Evolutionary conservation across 1,139 yeast genomes (phyloP), one percentile per base, ranked within the genome.

Genomic region (Geotrichum fermentans): DNA sequence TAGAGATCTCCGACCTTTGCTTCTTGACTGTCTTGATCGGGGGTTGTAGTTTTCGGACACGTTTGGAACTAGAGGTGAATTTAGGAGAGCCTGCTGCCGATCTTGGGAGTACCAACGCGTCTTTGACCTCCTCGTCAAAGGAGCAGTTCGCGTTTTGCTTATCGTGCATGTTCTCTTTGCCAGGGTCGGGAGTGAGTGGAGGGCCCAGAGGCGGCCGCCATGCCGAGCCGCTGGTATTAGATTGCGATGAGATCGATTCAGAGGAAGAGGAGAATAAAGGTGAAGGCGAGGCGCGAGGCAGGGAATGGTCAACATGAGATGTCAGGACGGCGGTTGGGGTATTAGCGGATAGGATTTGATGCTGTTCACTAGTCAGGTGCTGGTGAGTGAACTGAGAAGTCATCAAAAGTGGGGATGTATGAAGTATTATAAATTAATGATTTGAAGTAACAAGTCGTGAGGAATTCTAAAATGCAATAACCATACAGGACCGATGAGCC

Each of bases 261-360:
- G 14, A n/a, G n/a, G 28, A 6, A 24, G 28, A 24, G 10, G 28
- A 24, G 28, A 10, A 24, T 6, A 6, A 24, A 24, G 28, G 10
- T 24, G 28, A 24, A 10, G 6, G 6, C 8, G 28, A 6, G 13
- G 32, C 13, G 13, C 21, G 32, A 14, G 17, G 21, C 20, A 4
- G 36, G 35, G 28, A 40, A 40, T 40, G 26, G 16, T 17, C 43
- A 40, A 29, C 43, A 40, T 40, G 22, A 30, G 43, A 40, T 29
- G 24, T 30, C 35, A 30, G 30, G 35, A 18, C 18, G 24, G 43
- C 35, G 36, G 5, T 16, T 17, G 36, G 35, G 26, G 16, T 36
- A 40, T 30, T 17, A 28, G 18, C 33, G 4, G 22, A 20, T 7
- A 17, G 4, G 28, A 18, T 18, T 40, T 40, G 35, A 18, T 40